phyloP scores from a whole-genome alignment of 1,284 basidiomycete species.

The Psilocybe mexicana region DNA sequence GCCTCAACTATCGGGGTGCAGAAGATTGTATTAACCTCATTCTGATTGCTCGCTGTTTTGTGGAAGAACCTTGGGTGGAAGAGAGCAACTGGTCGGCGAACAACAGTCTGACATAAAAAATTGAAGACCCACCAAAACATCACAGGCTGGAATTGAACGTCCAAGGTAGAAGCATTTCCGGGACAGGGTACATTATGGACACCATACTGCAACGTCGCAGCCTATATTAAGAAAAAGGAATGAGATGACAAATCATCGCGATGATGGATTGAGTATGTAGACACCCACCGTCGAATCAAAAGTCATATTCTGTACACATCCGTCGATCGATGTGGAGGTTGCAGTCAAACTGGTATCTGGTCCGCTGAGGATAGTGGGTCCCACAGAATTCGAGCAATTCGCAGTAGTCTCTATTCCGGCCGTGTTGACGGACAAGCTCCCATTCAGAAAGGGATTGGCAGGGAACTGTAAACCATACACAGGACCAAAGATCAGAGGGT shows the following conservation, averaged over 20 bases:
- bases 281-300: conserved; percentile 38
- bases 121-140: conserved; percentile 56
- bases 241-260: not conserved
- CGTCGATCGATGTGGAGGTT: conserved; percentile 41
- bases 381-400: conserved; percentile 46
- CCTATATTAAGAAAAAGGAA: conserved; percentile 19
- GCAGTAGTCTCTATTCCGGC: conserved; percentile 49
- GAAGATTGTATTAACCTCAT: conserved; percentile 51
- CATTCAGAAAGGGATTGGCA: conserved; percentile 44
- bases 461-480: conserved; percentile 36
- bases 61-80: conserved; percentile 38
- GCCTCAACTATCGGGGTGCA: conserved; percentile 51
- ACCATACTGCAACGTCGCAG: conserved; percentile 46
- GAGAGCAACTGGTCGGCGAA: too few relatives aligned
- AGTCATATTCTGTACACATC: conserved; percentile 39
- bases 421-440: conserved; percentile 51
- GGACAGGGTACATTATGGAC: conserved; percentile 40
- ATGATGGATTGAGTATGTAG: not conserved
- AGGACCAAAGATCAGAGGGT: too few relatives aligned
- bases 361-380: conserved; percentile 27
- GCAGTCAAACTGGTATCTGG: conserved; percentile 33
- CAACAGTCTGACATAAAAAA: not conserved
- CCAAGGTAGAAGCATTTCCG: conserved; percentile 32
- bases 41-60: conserved; percentile 25
- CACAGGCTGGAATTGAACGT: conserved; percentile 51